Evolutionary conservation across 2,329 filamentous ascomycete species (phyloP), one percentile per base, ranked within the genome.

Genomic region (Aspergillus brunneoviolaceus): DNA sequence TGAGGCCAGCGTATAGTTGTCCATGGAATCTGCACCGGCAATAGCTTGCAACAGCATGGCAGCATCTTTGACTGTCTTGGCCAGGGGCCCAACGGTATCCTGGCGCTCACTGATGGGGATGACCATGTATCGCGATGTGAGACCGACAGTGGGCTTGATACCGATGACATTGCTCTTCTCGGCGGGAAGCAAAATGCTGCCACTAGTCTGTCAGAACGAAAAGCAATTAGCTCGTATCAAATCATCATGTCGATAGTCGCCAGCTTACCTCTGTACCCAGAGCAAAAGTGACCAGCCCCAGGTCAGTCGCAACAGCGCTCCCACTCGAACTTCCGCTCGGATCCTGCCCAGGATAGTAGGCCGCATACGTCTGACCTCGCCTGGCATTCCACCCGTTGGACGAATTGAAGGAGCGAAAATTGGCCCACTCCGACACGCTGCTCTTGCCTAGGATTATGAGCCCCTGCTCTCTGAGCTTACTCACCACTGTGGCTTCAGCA

Each of bases 361-460:
- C 85, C 10, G 76, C 87, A 35, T 81, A 79, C 0, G 82, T 82
- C 69, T 90, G 87, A 0, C 87, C 87, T 7, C 86, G 86, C 60
- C 85, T 79, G 0, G 87, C 83, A 50, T 82, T 86, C 87, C 87
- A 90, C 5, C 88, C 88, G 59, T 85, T 85, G 11, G 73, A 73
- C 12, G 68, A 70, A 66, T 87, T 88, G 10, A 69, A 70, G 3
- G 82, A 85, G 10, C 88, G 79, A 57, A 78, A 86, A 65, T 88
- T 87, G 2, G 85, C 85, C 86, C 87, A 90, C 69, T 90, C 82
- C 1, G 81, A 85, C 29, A 90, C 69, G 58, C 86, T 87, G 0
- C 86, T 77, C 73, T 90, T 90, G 51, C 88, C 89, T 0, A 91
- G 77, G 48, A 90, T 83, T 48, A 90, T 78, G 1, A 81, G 84